Base-by-base conservation (phyloP, 371 early-diverging fungal species). In the Nematocida homosporus region DNA sequence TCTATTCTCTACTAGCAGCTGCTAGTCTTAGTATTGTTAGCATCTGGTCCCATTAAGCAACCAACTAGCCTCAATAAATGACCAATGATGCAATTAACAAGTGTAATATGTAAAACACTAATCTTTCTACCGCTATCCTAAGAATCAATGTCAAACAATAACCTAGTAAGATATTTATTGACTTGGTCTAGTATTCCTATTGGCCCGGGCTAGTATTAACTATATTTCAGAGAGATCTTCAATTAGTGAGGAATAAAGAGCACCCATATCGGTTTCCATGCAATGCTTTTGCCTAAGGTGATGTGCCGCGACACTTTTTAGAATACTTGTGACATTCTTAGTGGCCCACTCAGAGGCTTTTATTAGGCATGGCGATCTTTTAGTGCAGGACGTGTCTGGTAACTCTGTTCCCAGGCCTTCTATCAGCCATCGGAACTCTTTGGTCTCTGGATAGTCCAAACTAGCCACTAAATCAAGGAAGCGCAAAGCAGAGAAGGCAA, bases 381-480 rank as follows among this genome's bases (percentile, higher is more conserved):
- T 18, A 0, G 69, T n/a, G 20, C 18, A 34, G 27, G 40, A 42
- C 27, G 44, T 5, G 16, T n/a, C 44, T 5, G 18, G 32, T n/a
- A 51, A 8, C 8, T n/a, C 40, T 10, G 6, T 25, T 16, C 27
- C 30, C 41, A 72, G 50, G 2, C 30, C 30, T 40, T 72, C 75
- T 18, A 72, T 53, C 2, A 61, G 42, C 75, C 75, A 72, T 23
- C 77, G 48, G 38, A 77, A 67, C 65, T 80, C 80, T 32, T 69
- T 50, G 27, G 64, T 53, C 25, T 77, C 67, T 13, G 65, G 53
- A 30, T 65, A 60, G 41, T 65, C 60, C 47, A 78, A 54, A 18
- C 76, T 54, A 66, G 77, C 52, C 13, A 81, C 64, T 18, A 79
- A 4, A 61, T 79, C 78, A 25, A 79, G 38, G 27, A 81, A 42